These are phyloP conservation scores for Corrigiola litoralis DNA, from an alignment of 179 eudicot genomes.

Conservation along the genomic window DNA sequence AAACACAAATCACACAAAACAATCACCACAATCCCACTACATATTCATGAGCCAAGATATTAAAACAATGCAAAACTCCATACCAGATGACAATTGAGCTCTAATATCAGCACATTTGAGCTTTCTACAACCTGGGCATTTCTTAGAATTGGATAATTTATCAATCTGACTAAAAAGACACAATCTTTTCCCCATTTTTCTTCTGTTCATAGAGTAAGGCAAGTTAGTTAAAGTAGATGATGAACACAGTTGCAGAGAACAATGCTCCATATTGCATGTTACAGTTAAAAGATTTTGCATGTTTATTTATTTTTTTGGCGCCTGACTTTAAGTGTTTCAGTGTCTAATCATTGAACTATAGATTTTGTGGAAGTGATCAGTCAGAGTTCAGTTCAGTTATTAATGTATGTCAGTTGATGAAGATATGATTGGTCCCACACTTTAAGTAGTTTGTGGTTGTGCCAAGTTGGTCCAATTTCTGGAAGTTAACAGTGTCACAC, in stretches of 20 bases:
- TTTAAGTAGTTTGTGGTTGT: background rate
- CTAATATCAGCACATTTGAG: slow-evolving; percentile 26
- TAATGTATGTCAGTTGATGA: background rate
- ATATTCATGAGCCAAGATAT: background rate
- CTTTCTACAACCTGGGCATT: slow-evolving; percentile 27
- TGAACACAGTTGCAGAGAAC: slow-evolving; percentile 11
- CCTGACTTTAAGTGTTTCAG: background rate
- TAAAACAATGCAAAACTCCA: background rate
- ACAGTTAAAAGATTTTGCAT: slow-evolving; percentile 11
- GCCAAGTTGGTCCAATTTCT: background rate
- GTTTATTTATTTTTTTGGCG: background rate
- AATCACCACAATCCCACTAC: background rate
- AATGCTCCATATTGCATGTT: slow-evolving; percentile 18
- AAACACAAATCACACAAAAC: background rate
- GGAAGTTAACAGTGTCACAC: background rate
- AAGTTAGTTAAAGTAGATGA: slow-evolving; percentile 7
- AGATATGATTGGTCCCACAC: background rate
- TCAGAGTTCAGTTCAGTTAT: no score
- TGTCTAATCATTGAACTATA: background rate
- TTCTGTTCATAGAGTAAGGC: slow-evolving; percentile 5
- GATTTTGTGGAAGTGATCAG: background rate
- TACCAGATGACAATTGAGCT: slow-evolving; percentile 51
- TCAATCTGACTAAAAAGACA: slow-evolving; percentile 22
- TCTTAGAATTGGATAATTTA: slow-evolving; percentile 20
- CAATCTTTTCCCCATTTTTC: slow-evolving; percentile 21